Percentiles rank a stretch among this genome's conserved stretches.
These are phyloP conservation scores for Miamiensis avidus DNA, from an alignment of 169 alveolate genomes.

Conservation along the genomic window DNA sequence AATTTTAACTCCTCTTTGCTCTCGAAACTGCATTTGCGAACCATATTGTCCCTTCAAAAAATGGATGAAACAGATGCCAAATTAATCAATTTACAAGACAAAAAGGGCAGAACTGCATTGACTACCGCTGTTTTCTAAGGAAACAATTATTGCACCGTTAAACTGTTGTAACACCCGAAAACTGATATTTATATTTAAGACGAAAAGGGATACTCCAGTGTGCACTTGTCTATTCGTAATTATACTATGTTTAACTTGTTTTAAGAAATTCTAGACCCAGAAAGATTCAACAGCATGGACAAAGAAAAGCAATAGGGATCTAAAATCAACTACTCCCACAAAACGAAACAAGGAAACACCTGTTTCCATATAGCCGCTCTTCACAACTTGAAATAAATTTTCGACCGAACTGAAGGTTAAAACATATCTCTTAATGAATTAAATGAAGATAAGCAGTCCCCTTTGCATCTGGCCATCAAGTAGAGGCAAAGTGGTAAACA, in stretches of 20 bases:
- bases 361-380: neutral
- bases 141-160: no score
- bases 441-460: neutral
- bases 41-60: no score
- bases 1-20: no score
- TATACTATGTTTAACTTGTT: no score
- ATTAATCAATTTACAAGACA: neutral
- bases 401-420: neutral
- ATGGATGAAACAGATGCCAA: no score
- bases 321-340: no score
- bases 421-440: neutral
- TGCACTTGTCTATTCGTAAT: no score
- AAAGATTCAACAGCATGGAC: no score
- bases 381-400: neutral
- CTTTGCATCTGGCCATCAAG: neutral
- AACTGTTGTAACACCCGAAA: no score
- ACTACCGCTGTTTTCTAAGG: neutral
- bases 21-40: no score
- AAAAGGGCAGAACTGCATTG: neutral
- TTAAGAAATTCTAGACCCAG: no score
- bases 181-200: neutral
- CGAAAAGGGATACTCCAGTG: neutral
- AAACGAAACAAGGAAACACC: neutral
- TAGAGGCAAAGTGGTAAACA: neutral
- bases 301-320: no score